Evolutionary conservation across 2,329 filamentous ascomycete species (phyloP), one percentile per base, ranked within the genome.

Genomic region (Diplodia intermedia): DNA sequence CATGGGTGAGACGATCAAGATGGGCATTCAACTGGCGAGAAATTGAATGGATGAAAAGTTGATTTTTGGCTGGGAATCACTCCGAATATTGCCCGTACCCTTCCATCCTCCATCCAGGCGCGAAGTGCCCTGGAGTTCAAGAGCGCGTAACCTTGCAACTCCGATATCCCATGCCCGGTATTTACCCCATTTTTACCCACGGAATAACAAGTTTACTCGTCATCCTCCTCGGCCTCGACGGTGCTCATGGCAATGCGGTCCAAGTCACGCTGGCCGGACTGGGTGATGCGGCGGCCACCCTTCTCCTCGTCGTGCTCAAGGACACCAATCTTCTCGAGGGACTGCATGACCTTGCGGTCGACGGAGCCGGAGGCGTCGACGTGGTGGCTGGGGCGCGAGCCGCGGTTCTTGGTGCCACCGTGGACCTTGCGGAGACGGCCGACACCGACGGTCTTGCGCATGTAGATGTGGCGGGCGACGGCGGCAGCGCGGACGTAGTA

Each of bases 371-470:
- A 94, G 83, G 94, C 95, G 82, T 97, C 91, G 79, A 97, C 92
- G 89, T 99, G 95, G 86, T 97, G 90, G 73, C 90, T 92, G 81
- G 95, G 95, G 76, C 91, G 89, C 77, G 89, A 89, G 78, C 95
- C 95, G 77, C 95, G 93, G 91, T 98, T 99, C 90, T 97, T 97
- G 87, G 91, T 91, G 77, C 89, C 72, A 69, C 78, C 95, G 89
- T 99, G 95, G 74, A 91, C 91, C 88, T 97, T 97, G 84, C 94
- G 91, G 78, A 99, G 90, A 81, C 95, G 93, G 85, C 95, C 95
- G 77, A 99, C 93, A 88, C 95, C 95, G 81, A 99, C 94, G 72
- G 94, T 97, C 89, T 99, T 99, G 87, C 95, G 92, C 83, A 99
- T 88, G 89, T 99, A 99, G 88, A 99, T 90, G 88, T 98, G 94